Base-by-base conservation (phyloP, 2,329 filamentous ascomycete species). In the Fusarium euwallaceae region DNA sequence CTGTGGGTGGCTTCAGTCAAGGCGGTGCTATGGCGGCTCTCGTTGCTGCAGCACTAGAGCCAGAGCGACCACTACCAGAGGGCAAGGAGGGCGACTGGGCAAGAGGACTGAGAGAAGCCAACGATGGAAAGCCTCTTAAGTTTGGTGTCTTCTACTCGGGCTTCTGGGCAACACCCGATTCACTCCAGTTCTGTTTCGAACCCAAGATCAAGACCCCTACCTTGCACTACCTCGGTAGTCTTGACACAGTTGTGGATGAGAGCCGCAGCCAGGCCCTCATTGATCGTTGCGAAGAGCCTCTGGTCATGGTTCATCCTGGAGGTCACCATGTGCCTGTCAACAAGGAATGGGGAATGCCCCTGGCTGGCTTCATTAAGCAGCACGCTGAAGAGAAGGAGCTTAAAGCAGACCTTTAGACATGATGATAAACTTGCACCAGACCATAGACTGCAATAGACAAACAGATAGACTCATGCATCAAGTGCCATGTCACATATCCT, bases 201-300 rank as follows among this genome's bases (percentile, higher is more conserved):
- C 94, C 94, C 17, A 88, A 89, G 80, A 92, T 98, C 69, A 82
- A 81, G 72, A 98, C 95, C 69, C 94, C 94, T 0, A 90, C 93
- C 72, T 81, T 97, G 83, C 95, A 98, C 84, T 93, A 95, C 76
- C 82, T 98, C 29, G 96, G 96, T 1, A 92, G 91, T 64, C 85
- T 98, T 76, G 96, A 98, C 84, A 94, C 93, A 4, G 94, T 98
- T 1, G 95, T 98, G 1, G 94, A 95, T 36, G 95, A 98, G 85
- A 83, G 83, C 63, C 86, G 94, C 79, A 94, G 91, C 81, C 86
- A 89, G 78, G 88, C 86, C 24, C 83, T 98, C 67, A 87, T 93
- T 4, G 91, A 95, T 27, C 87, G 85, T 68, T 95, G 89, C 81
- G 88, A 81, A 72, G 87, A 87, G 74, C 85, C 87, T 0, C 55